These are phyloP conservation scores for Plasmodium cynomolgi DNA, from an alignment of 169 alveolate genomes.

Conservation along the genomic window DNA sequence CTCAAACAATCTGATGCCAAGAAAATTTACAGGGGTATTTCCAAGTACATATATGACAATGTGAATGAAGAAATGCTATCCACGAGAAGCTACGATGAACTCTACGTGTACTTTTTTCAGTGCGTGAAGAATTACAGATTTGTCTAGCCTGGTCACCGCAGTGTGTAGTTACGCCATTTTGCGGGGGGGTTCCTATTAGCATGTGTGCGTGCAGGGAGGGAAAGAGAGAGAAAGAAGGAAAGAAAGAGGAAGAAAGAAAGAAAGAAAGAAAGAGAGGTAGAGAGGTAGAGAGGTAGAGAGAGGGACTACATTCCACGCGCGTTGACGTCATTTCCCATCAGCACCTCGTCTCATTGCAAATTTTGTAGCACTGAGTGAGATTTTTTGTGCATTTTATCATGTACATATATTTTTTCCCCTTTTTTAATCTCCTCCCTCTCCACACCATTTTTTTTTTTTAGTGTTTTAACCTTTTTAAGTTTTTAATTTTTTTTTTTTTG, in stretches of 20 bases:
- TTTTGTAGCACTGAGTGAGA: neutral
- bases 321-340: neutral
- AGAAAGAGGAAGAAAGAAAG: neutral
- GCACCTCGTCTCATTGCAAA: neutral
- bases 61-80: constrained; percentile 11
- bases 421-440: neutral
- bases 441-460: neutral
- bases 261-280: neutral
- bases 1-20: constrained; percentile 4
- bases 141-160: neutral
- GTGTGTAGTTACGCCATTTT: neutral
- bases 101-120: constrained; percentile 33
- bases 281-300: neutral
- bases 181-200: neutral
- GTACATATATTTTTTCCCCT: neutral
- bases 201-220: neutral
- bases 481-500: neutral
- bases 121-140: constrained; percentile 29
- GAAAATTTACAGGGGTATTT: constrained; percentile 3
- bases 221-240: neutral
- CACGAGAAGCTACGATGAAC: neutral
- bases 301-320: neutral
- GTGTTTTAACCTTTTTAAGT: neutral
- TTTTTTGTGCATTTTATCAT: neutral
- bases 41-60: constrained; percentile 17